Evolutionary conservation across 257 asterid genomes (phyloP).

Genomic region (Lycium barbarum): DNA sequence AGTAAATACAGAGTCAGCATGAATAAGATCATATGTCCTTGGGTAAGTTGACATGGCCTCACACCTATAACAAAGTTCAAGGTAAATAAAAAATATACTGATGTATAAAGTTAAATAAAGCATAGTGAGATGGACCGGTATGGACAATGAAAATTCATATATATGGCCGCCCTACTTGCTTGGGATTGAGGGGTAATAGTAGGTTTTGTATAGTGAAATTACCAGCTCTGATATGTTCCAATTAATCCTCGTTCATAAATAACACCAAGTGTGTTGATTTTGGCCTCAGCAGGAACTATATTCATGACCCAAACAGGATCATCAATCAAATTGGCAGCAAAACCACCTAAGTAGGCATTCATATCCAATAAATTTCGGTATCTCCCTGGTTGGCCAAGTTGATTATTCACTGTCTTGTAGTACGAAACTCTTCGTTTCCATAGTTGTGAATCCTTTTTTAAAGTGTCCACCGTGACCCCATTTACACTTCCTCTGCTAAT

Average conservation of each 20-base stretch:
- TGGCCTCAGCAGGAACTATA: conserved; percentile 71
- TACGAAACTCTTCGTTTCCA: conserved; percentile 77
- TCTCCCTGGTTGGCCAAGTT: conserved; percentile 63
- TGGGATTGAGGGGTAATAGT: background rate
- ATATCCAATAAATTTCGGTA: conserved; percentile 81
- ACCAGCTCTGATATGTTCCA: conserved; percentile 91
- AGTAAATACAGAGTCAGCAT: conserved; percentile 74
- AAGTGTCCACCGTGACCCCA: conserved; percentile 50
- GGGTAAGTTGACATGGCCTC: conserved; percentile 98
- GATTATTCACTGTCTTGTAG: conserved; percentile 68
- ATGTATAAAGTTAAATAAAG: background rate
- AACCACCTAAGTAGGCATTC: conserved; percentile 89
- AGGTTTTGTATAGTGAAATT: background rate
- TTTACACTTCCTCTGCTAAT: conserved; percentile 56
- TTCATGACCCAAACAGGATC: conserved; percentile 93
- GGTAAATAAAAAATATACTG: background rate
- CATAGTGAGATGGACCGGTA: background rate
- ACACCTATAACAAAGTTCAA: conserved; percentile 55
- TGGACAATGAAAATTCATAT: background rate
- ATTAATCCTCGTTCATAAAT: conserved; percentile 85
- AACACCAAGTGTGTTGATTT: conserved; percentile 68
- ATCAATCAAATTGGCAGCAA: conserved; percentile 64
- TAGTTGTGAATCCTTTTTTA: conserved; percentile 54
- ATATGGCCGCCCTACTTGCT: background rate
- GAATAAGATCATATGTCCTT: conserved; percentile 85